Evolutionary conservation across 331 rosid genomes (phyloP).

Genomic region (Pyracantha coccinea): DNA sequence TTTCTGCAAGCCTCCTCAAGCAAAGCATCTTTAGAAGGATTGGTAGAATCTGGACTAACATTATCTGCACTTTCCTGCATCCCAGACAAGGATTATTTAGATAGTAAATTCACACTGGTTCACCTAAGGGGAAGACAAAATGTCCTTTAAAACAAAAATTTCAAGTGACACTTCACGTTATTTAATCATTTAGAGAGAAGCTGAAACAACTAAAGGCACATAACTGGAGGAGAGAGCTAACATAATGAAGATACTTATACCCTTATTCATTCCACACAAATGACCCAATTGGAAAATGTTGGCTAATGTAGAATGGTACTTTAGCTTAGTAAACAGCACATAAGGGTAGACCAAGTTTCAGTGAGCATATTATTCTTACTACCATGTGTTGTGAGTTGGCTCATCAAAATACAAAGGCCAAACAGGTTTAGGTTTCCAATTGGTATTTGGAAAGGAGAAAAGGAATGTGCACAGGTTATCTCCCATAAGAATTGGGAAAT

Average conservation of each 20-base stretch:
- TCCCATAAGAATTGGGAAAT: no score
- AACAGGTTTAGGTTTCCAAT: no score
- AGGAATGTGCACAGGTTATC: no score
- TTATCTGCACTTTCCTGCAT: constrained; percentile 99
- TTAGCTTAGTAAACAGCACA: background rate
- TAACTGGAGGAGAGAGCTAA: background rate
- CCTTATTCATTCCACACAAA: constrained; percentile 6
- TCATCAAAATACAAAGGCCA: no score
- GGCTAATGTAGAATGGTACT: background rate
- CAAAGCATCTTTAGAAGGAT: constrained; percentile 95
- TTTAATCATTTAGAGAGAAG: background rate
- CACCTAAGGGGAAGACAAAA: background rate
- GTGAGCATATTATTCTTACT: background rate
- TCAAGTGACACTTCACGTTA: background rate
- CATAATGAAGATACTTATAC: background rate
- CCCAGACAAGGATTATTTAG: constrained; percentile 12
- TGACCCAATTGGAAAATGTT: background rate
- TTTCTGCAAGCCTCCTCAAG: constrained; percentile 99
- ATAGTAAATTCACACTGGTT: background rate
- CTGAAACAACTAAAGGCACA: background rate
- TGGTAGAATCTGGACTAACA: constrained; percentile 82
- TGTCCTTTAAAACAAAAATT: constrained; percentile 7
- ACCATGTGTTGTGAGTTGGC: background rate
- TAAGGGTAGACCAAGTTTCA: background rate
- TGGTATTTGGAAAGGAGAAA: no score